These are phyloP conservation scores for Mucor sp. DNA, from an alignment of 371 early-diverging fungal genomes.

Conservation along the genomic window DNA sequence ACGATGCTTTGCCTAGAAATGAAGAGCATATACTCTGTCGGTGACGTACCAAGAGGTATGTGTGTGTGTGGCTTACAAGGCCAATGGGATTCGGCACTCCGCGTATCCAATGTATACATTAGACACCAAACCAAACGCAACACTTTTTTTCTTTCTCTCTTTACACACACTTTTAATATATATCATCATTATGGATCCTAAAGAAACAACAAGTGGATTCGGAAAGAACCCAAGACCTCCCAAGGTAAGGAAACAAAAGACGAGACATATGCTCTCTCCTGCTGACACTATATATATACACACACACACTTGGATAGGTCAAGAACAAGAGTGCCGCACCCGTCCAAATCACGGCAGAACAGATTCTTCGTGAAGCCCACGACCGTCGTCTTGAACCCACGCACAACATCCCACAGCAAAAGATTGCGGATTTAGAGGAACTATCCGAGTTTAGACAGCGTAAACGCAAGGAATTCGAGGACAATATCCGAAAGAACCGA, in stretches of 20 bases:
- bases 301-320: constrained; percentile 59
- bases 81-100: constrained; percentile 1
- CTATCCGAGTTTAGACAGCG: constrained; percentile 85
- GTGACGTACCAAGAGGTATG: constrained; percentile 1
- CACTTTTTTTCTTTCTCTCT: background rate
- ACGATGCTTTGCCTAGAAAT: background rate
- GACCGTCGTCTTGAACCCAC: constrained; percentile 81
- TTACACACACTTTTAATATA: background rate
- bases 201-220: constrained; percentile 43
- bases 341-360: constrained; percentile 99
- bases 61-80: background rate
- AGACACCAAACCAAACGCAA: background rate
- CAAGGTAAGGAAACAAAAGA: too few relatives aligned
- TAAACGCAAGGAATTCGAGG: constrained; percentile 95
- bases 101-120: background rate
- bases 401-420: constrained; percentile 81
- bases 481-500: constrained; percentile 84
- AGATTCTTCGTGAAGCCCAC: constrained; percentile 94
- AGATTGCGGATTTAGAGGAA: constrained; percentile 92
- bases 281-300: too few relatives aligned
- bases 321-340: constrained; percentile 97
- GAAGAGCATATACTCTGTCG: background rate
- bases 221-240: constrained; percentile 57
- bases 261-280: too few relatives aligned
- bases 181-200: constrained; percentile 41